Percentiles rank a stretch among this genome's conserved stretches.
Evolutionary conservation across 1,284 basidiomycete genomes (phyloP).

Genomic region (Trichosporon ovoides): DNA sequence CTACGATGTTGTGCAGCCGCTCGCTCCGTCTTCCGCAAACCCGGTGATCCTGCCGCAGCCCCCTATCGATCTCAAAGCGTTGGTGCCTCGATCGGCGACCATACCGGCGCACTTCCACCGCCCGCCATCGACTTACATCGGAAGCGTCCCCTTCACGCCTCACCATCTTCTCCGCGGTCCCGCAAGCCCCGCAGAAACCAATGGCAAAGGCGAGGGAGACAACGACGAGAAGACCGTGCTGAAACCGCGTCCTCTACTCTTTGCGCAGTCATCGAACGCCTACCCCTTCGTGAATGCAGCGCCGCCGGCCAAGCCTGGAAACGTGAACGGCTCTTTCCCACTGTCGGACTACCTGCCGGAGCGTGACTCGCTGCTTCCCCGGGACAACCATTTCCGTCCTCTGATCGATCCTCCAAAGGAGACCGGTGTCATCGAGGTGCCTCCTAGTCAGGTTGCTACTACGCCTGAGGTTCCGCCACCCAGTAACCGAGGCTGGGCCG

Average conservation of each 20-base stretch:
- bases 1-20: slow-evolving; percentile 45
- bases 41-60: slow-evolving; percentile 49
- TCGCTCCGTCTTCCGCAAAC: slow-evolving; percentile 30
- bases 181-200: background rate
- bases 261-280: slow-evolving; percentile 42
- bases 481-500: slow-evolving; percentile 15
- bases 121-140: slow-evolving; percentile 42
- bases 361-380: slow-evolving; percentile 31
- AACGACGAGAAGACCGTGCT: background rate
- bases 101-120: slow-evolving; percentile 3
- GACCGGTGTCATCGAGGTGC: background rate
- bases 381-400: slow-evolving; percentile 14
- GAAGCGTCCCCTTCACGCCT: slow-evolving; percentile 29
- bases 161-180: slow-evolving; percentile 5
- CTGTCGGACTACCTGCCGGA: slow-evolving; percentile 35
- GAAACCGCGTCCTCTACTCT: slow-evolving; percentile 28
- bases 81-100: slow-evolving; percentile 3
- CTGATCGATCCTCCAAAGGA: slow-evolving; percentile 40
- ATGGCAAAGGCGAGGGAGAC: background rate
- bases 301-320: slow-evolving; percentile 37
- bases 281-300: slow-evolving; percentile 42
- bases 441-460: background rate
- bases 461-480: background rate
- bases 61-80: slow-evolving; percentile 34
- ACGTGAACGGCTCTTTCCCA: slow-evolving; percentile 39